Base-by-base conservation (phyloP, 441 rosid species). In the Arabidopsis lyrata region DNA sequence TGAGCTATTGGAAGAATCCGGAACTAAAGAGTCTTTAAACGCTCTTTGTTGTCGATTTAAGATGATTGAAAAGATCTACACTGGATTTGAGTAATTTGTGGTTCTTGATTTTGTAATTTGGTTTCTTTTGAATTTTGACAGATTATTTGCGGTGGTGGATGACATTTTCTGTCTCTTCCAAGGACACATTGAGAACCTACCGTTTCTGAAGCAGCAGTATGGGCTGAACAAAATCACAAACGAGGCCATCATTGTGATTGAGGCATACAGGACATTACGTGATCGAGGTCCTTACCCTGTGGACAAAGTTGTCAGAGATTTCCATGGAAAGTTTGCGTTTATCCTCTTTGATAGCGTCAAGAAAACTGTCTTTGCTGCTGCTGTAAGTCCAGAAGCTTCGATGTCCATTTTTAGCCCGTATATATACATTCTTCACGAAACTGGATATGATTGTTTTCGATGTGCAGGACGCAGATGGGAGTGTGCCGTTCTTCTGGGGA, bases 401-500 rank as follows among this genome's bases (percentile, higher is more conserved):
- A n/a, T n/a, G n/a, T n/a, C n/a, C n/a, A n/a, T n/a, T n/a, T n/a
- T n/a, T n/a, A n/a, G n/a, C n/a, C n/a, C n/a, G n/a, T n/a, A n/a
- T n/a, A n/a, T n/a, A n/a, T n/a, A n/a, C n/a, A n/a, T n/a, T n/a
- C n/a, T n/a, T n/a, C n/a, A n/a, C n/a, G n/a, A n/a, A n/a, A n/a
- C n/a, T n/a, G 14, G 44, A 5, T 20, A 38, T 60, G 29, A 1
- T 58, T 50, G 63, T 48, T 38, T 32, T 65, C 35, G 2, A 22
- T 77, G 2, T 56, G 29, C 83, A 92, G 99, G 97, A 90, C 76
- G 86, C 84, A 49, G 99, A 95, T 74, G 97, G 92, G 34, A 84
- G 83, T 79, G 96, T 92, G 59, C 96, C 97, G 2, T 90, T 95
- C 82, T 92, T 85, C 79, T 95, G 99, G 97, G 97, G 99, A 67